phyloP scores from a whole-genome alignment of 768 basidiomycete species.

The Lactarius deliciosus region DNA sequence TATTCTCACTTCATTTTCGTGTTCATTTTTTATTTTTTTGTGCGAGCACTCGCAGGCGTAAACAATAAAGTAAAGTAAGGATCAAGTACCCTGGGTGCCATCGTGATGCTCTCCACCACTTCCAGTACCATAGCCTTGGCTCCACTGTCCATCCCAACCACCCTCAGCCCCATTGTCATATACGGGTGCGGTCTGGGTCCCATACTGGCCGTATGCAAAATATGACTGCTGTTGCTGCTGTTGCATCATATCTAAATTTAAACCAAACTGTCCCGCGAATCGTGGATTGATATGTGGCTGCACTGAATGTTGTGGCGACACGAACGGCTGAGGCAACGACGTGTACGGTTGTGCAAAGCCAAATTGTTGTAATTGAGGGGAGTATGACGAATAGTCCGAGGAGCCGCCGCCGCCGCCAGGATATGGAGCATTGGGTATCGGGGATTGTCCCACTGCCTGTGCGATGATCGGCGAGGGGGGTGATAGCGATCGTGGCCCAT shows the following conservation, averaged over 20 bases:
- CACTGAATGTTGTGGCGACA: slow-evolving; percentile 39
- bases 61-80: not conserved
- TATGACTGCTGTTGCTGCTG: slow-evolving; percentile 20
- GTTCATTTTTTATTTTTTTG: not conserved
- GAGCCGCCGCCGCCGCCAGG: slow-evolving; percentile 8
- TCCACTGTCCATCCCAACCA: slow-evolving; percentile 23
- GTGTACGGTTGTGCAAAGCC: slow-evolving; percentile 27
- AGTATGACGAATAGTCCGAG: slow-evolving; percentile 25
- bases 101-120: slow-evolving; percentile 1
- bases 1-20: slow-evolving; percentile 1
- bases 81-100: slow-evolving; percentile 9
- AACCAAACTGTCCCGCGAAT: slow-evolving; percentile 66
- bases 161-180: slow-evolving; percentile 6
- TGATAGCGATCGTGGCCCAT: slow-evolving; percentile 38
- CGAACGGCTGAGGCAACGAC: slow-evolving; percentile 5
- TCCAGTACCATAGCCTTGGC: not conserved
- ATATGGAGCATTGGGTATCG: slow-evolving; percentile 27
- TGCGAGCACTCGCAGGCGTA: not conserved
- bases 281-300: slow-evolving; percentile 85
- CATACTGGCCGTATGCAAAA: slow-evolving; percentile 22
- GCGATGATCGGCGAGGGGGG: slow-evolving; percentile 51
- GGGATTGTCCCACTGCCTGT: slow-evolving; percentile 45
- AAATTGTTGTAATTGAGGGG: slow-evolving; percentile 19
- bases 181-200: not conserved
- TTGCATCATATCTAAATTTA: slow-evolving; percentile 40